Percentiles rank a stretch among this genome's conserved stretches.
Conservation (phyloP, 2,329 filamentous ascomycete species). For the Zymoseptoria pseudotritici region DNA sequence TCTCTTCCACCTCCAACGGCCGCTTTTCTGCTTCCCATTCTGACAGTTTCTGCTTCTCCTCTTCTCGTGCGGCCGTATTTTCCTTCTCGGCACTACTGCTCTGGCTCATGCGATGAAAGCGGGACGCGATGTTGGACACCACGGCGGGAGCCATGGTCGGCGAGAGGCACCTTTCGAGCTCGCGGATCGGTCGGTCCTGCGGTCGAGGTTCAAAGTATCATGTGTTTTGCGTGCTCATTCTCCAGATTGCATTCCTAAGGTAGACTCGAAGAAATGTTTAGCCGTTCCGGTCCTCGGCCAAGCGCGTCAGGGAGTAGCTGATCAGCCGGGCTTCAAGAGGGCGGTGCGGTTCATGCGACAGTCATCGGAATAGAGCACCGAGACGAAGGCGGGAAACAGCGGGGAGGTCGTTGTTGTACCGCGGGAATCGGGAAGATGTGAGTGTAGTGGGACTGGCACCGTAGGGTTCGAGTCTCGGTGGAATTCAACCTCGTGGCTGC, state of each 20-base stretch:
- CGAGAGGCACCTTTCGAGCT: background rate
- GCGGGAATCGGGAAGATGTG: background rate
- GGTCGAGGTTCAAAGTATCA: background rate
- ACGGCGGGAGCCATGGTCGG: constrained; percentile 27
- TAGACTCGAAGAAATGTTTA: background rate
- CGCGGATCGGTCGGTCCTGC: background rate
- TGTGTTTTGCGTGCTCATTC: background rate
- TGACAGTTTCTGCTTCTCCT: constrained; percentile 40
- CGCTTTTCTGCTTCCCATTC: constrained; percentile 42
- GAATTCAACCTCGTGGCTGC: background rate
- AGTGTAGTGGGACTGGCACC: background rate
- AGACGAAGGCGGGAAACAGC: background rate
- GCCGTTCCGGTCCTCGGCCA: background rate
- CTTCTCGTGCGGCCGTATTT: constrained; percentile 32
- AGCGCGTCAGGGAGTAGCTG: background rate
- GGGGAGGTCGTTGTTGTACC: background rate
- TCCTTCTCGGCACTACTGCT: constrained; percentile 22
- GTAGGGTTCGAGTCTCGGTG: background rate
- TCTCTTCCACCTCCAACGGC: constrained; percentile 37
- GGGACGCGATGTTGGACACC: constrained; percentile 29
- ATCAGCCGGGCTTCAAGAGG: background rate
- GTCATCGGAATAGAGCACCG: background rate
- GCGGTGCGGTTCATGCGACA: background rate
- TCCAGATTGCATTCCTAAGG: background rate
- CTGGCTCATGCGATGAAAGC: constrained; percentile 29